Evolutionary conservation across 2,329 filamentous ascomycete genomes (phyloP), one percentile per base, ranked within the genome.

Genomic region (Teratosphaeria destructans): DNA sequence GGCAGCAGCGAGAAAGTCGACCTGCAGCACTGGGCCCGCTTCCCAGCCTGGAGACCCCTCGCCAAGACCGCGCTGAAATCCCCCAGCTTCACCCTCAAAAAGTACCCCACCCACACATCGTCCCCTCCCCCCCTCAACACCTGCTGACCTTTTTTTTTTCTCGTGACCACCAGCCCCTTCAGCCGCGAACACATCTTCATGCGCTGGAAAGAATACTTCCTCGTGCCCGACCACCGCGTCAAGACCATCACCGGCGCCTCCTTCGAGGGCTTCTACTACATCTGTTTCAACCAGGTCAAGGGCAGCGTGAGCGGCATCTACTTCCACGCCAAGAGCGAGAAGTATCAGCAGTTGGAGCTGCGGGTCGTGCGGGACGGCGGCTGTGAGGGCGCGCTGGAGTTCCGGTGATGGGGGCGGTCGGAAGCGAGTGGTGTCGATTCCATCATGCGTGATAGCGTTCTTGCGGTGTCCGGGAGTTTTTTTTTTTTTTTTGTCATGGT

Each of bases 231-330:
- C 70, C 94, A 99, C 73, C 84, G 89, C 16, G 91, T 97, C 23
- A 84, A 87, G 62, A 95, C 89, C 11, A 96, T 99, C 62, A 89
- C 85, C 37, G 94, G 94, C 19, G 94, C 94, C 7, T 97, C 93
- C 70, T 99, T 97, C 62, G 94, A 99, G 71, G 94, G 94, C 0
- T 99, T 99, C 73, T 99, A 97, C 73, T 99, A 99, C 71, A 97
- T 99, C 66, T 96, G 92, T 77, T 97, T 97, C 78, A 96, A 97
- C 74, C 93, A 97, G 75, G 78, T 90, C 55, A 83, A 86, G 64
- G 94, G 93, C 7, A 86, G 83, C 64, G 88, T 99, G 49, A 92
- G 85, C 70, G 94, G 94, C 19, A 96, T 97, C 60, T 99, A 99
- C 76, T 99, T 96, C 73, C 94, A 99, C 77, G 89, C 90, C 12